These are phyloP conservation scores for Porpolomopsis calyptriformis DNA, from an alignment of 768 basidiomycete species.

Conservation along the genomic window DNA sequence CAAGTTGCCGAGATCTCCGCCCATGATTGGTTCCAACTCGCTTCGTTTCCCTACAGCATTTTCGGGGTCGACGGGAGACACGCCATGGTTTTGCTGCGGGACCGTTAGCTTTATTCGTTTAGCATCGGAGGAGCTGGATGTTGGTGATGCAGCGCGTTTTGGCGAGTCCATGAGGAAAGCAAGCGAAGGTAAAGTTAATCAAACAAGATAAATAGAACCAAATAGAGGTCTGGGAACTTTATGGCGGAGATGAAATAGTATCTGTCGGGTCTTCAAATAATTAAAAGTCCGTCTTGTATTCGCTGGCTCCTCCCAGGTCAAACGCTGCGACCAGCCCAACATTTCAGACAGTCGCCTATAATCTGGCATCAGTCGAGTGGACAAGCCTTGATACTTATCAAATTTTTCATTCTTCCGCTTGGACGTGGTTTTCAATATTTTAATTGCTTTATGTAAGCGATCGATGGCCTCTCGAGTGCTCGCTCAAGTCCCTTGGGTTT, in stretches of 20 bases:
- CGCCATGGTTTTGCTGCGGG: slow-evolving; percentile 50
- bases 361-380: too few relatives aligned
- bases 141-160: slow-evolving; percentile 53
- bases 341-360: too few relatives aligned
- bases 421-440: neutral
- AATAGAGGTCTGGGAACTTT: too few relatives aligned
- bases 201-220: slow-evolving; percentile 2
- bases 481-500: slow-evolving; percentile 19
- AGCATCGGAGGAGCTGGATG: slow-evolving; percentile 38
- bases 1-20: slow-evolving; percentile 72
- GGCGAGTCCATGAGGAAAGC: slow-evolving; percentile 46
- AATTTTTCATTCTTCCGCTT: neutral
- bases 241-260: too few relatives aligned
- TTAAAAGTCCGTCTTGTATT: too few relatives aligned
- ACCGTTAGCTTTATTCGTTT: slow-evolving; percentile 52
- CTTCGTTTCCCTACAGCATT: slow-evolving; percentile 75
- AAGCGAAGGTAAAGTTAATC: neutral
- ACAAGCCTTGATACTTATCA: too few relatives aligned
- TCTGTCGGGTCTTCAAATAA: too few relatives aligned
- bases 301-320: too few relatives aligned
- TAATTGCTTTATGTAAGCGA: neutral
- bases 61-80: slow-evolving; percentile 66
- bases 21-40: slow-evolving; percentile 76
- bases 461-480: slow-evolving; percentile 23
- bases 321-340: too few relatives aligned